These are phyloP conservation scores for Fusarium tricinctum DNA, from an alignment of 2,329 filamentous ascomycete species.

Conservation along the genomic window DNA sequence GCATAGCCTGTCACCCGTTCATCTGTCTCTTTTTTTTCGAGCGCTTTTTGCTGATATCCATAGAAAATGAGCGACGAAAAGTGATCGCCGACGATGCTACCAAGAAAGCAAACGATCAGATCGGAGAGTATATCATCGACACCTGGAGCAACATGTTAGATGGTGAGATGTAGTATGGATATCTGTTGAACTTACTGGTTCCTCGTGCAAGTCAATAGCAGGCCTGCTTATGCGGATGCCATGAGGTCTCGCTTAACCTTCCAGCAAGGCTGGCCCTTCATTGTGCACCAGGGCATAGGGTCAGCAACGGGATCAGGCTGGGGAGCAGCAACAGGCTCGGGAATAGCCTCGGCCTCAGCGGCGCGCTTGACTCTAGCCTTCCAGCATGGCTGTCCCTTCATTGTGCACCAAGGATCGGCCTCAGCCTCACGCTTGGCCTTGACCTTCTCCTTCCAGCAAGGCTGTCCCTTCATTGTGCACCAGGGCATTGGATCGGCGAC, in stretches of 20 bases:
- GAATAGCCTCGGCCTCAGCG: conserved; percentile 39
- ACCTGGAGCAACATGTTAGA: conserved; percentile 24
- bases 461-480: conserved; percentile 30
- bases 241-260: conserved; percentile 55
- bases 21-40: conserved; percentile 27
- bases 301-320: conserved; percentile 39
- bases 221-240: conserved; percentile 48
- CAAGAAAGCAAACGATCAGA: conserved; percentile 23
- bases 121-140: conserved; percentile 13
- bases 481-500: conserved; percentile 16
- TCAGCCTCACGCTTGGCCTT: conserved; percentile 40
- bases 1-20: conserved; percentile 28
- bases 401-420: conserved; percentile 53
- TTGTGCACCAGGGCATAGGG: conserved; percentile 52
- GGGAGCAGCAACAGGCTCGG: conserved; percentile 51
- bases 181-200: conserved; percentile 39
- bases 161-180: neutral
- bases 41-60: conserved; percentile 23
- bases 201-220: conserved; percentile 46
- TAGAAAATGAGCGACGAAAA: conserved; percentile 24
- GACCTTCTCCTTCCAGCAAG: conserved; percentile 30
- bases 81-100: conserved; percentile 11
- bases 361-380: conserved; percentile 57
- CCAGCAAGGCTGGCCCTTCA: conserved; percentile 57
- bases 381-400: conserved; percentile 58